A percentile compares a stretch with the other conserved stretches of the same genome.
Conservation (phyloP, 78 protist genomes). For the Monocercomonoides exilis region DNA sequence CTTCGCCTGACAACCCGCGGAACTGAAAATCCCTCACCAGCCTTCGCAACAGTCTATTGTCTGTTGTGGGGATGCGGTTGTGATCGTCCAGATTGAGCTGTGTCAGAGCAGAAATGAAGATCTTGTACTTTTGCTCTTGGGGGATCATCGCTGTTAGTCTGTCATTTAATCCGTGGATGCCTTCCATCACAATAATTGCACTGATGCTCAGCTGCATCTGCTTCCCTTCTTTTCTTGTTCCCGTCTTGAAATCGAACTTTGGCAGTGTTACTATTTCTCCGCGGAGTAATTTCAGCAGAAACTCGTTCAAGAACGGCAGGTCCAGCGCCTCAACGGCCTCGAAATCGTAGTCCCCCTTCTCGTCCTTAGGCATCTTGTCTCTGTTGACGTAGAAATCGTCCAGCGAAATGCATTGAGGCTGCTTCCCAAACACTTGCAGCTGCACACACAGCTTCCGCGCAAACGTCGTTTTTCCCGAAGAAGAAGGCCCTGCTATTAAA, state of each 20-base stretch:
- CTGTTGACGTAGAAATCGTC: constrained; percentile 36
- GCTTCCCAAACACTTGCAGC: constrained; percentile 17
- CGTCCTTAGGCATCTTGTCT: not conserved
- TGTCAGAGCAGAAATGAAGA: constrained; percentile 38
- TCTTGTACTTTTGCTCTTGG: constrained; percentile 38
- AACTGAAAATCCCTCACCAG: constrained; percentile 33
- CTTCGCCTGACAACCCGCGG: constrained; percentile 31
- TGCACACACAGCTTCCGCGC: constrained; percentile 25
- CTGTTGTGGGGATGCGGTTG: constrained; percentile 20
- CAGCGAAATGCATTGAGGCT: constrained; percentile 4
- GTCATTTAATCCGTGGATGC: constrained; percentile 37
- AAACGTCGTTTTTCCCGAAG: constrained; percentile 55
- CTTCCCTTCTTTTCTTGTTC: not conserved
- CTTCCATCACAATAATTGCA: constrained; percentile 45
- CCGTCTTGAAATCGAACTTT: constrained; percentile 20
- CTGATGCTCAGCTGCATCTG: not conserved
- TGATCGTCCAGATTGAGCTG: constrained; percentile 41
- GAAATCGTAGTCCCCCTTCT: constrained; percentile 36
- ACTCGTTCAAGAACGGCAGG: not conserved
- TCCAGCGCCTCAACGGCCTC: constrained; percentile 28
- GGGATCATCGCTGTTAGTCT: constrained; percentile 15
- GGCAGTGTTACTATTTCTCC: not conserved
- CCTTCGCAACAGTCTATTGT: constrained; percentile 30
- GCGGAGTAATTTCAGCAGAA: not conserved
- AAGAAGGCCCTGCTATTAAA: constrained; percentile 52